Evolutionary conservation across 306 rosid genomes (phyloP).

Genomic region (Ochetophila trinervis): DNA sequence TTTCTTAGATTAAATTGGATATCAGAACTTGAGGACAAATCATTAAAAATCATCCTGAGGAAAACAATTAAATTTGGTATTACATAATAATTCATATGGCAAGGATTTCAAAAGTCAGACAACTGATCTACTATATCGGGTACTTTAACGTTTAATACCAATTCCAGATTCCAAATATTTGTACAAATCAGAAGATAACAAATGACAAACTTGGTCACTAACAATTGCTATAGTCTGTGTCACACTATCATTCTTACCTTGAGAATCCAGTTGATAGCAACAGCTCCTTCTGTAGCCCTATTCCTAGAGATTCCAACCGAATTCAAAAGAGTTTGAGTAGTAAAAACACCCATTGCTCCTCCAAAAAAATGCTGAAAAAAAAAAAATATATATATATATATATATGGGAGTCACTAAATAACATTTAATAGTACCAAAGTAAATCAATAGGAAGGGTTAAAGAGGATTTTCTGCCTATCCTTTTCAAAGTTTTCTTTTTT

Average conservation of each 20-base stretch:
- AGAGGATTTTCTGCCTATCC: too few relatives aligned
- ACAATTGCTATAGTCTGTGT: neutral
- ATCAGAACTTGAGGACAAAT: neutral
- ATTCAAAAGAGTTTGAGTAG: constrained; percentile 82
- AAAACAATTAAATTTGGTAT: constrained; percentile 5
- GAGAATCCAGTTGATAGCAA: constrained; percentile 97
- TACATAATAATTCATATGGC: neutral
- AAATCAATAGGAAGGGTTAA: neutral
- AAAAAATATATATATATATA: too few relatives aligned
- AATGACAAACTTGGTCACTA: neutral
- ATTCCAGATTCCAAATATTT: neutral
- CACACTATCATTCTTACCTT: constrained; percentile 43
- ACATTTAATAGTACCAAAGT: neutral
- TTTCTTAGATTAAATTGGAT: constrained; percentile 7
- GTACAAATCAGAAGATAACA: neutral
- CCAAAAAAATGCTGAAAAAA: constrained; percentile 80
- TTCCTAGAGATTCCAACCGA: constrained; percentile 87
- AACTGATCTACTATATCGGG: neutral
- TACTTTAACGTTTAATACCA: too few relatives aligned
- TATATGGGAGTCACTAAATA: neutral
- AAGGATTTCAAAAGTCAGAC: neutral
- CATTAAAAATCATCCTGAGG: neutral
- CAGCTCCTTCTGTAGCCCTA: constrained; percentile 72
- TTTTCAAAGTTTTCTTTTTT: too few relatives aligned
- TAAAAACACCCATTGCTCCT: constrained; percentile 99